Percentiles rank a stretch among this genome's conserved stretches.
Evolutionary conservation across 352 stramenopile genomes (phyloP).

Genomic region (Phytophthora constricta): DNA sequence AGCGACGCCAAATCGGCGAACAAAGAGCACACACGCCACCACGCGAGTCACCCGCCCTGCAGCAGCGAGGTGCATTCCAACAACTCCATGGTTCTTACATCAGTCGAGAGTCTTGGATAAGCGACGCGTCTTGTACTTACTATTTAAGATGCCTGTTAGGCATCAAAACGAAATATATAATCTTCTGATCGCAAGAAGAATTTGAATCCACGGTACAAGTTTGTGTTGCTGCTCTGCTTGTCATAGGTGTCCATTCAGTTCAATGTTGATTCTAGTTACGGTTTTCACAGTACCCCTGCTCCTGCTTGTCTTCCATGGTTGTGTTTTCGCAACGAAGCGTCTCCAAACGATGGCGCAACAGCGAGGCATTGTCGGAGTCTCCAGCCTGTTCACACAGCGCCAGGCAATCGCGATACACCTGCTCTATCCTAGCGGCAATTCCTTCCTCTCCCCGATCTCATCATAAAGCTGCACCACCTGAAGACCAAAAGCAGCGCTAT

Average conservation of each 20-base stretch:
- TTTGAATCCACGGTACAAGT: not conserved
- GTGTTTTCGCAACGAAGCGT: no score
- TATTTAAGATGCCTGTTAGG: constrained; percentile 29
- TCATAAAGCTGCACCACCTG: not conserved
- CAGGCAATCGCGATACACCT: not conserved
- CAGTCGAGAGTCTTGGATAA: constrained; percentile 33
- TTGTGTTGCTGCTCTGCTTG: no score
- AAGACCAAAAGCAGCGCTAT: not conserved
- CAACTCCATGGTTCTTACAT: constrained; percentile 22
- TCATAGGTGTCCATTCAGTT: no score
- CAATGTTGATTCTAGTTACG: no score
- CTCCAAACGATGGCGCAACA: not conserved
- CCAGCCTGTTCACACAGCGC: not conserved
- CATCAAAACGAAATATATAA: not conserved
- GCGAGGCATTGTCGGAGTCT: not conserved
- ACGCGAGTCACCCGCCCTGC: constrained; percentile 27
- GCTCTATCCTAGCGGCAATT: constrained; percentile 13
- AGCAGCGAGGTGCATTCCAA: constrained; percentile 22
- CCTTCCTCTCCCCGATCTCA: not conserved
- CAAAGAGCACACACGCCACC: constrained; percentile 20
- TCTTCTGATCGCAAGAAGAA: constrained; percentile 27
- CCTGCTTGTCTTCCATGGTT: no score
- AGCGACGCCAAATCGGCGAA: constrained; percentile 14
- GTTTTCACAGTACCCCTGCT: no score
- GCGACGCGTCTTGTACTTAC: constrained; percentile 1